Base-by-base conservation (phyloP, 768 basidiomycete genomes). In the Serendipita indica region DNA sequence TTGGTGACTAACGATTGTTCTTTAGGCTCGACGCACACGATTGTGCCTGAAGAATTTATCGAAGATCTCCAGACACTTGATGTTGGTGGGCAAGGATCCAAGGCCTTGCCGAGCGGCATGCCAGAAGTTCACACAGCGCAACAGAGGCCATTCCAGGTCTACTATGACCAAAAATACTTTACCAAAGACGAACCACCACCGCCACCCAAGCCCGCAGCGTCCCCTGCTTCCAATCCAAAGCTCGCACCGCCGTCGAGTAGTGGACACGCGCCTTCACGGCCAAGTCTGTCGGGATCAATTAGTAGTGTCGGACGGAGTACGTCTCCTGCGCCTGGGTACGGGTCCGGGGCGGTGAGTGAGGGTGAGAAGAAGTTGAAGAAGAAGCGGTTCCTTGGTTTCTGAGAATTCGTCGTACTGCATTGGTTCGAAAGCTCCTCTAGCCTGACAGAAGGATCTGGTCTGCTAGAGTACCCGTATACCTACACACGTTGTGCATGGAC, bases 1-100 rank as follows among this genome's bases (percentile, higher is more conserved):
- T 46, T 27, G 10, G 25, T 46, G 25, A 14, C 30, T 39, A 10
- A n/a, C 37, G n/a, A n/a, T 43, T 20, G 3, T 43, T n/a, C 13
- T 16, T 5, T 63, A 94, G 94, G 96, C 27, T 94, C 96, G 3
- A 93, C 91, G 3, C 91, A 98, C 68, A 74, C 82, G 6, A 65
- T 83, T 58, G 91, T 89, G 0, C 93, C 96, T 1, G 81, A 83
- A 33, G 73, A 80, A 27, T 94, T 96, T 67, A 72, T 93, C 49
- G 84, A 86, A 60, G 91, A 97, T 67, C 75, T 98, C 60, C 86
- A 86, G 68, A 82, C 85, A 18, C 75, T 99, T 14, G 91, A 91
- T 41, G 73, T 90, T 30, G 82, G 83, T n/a, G 92, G 93, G 4
- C 79, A 86, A 20, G 92, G 91, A 18, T 89, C 86, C 3, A 75